Conservation (phyloP, 176 grass and related monocot genomes). For the Carex myosuroides region DNA sequence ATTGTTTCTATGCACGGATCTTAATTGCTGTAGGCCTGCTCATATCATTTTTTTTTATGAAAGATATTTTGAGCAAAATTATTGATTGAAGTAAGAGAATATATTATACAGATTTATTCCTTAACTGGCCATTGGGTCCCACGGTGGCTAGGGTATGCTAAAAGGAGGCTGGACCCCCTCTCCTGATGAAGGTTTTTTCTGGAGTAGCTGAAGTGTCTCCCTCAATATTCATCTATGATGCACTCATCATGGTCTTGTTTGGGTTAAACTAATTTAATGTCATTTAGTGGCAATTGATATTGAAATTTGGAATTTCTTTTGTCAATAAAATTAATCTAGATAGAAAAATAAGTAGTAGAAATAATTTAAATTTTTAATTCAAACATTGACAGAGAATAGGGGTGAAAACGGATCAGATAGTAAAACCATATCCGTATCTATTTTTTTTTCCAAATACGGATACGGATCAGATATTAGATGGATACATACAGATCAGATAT, state of each 20-base stretch:
- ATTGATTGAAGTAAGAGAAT: background rate
- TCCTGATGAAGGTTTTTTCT: background rate
- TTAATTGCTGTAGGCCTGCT: background rate
- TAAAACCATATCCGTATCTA: no score
- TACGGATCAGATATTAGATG: no score
- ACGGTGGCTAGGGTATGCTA: background rate
- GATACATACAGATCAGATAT: no score
- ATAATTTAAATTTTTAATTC: background rate
- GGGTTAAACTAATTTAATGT: background rate
- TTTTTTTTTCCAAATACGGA: no score
- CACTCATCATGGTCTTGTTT: background rate
- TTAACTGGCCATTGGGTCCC: background rate
- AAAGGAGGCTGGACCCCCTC: background rate
- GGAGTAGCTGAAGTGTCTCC: slow-evolving; percentile 1
- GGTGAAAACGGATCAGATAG: no score
- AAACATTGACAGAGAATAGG: background rate
- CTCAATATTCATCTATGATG: background rate
- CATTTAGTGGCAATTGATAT: slow-evolving; percentile 3
- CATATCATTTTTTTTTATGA: background rate
- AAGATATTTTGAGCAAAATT: background rate
- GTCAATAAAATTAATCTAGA: background rate
- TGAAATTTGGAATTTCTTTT: background rate
- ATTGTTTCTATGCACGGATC: background rate
- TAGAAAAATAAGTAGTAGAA: background rate
- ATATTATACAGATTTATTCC: background rate